phyloP scores from a whole-genome alignment of 1,284 basidiomycete species.

The Cutaneotrichosporon cutaneum region DNA sequence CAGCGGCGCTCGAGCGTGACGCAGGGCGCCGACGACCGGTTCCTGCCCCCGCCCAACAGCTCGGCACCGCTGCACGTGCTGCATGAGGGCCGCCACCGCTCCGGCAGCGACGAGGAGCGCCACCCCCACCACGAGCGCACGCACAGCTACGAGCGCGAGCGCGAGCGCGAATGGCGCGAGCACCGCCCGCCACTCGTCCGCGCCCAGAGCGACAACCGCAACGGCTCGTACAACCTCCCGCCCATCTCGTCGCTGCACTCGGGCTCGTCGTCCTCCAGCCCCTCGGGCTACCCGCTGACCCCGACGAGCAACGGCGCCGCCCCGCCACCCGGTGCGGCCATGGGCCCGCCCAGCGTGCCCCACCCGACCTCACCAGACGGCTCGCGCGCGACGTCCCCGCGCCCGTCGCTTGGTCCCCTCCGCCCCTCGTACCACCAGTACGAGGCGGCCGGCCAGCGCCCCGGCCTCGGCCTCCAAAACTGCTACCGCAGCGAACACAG shows the following conservation, averaged over 20 bases:
- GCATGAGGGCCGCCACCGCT: slow-evolving; percentile 17
- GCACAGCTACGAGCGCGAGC: slow-evolving; percentile 9
- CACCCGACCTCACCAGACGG: slow-evolving; percentile 14
- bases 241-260: slow-evolving; percentile 16
- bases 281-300: slow-evolving; percentile 15
- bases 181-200: slow-evolving; percentile 18
- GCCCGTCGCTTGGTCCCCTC: slow-evolving; percentile 15
- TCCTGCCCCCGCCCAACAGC: slow-evolving; percentile 25
- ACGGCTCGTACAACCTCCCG: slow-evolving; percentile 17
- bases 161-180: slow-evolving; percentile 23
- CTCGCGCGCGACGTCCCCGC: slow-evolving; percentile 16
- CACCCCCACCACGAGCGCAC: neutral
- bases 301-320: slow-evolving; percentile 13
- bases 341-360: slow-evolving; percentile 19
- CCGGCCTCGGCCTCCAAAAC: slow-evolving; percentile 3
- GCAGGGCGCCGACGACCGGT: slow-evolving; percentile 6
- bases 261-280: slow-evolving; percentile 9
- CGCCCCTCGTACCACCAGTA: slow-evolving; percentile 24
- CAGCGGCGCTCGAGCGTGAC: slow-evolving; percentile 3
- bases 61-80: slow-evolving; percentile 21
- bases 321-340: slow-evolving; percentile 10
- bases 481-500: slow-evolving; percentile 12
- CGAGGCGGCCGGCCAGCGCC: neutral
- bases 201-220: slow-evolving; percentile 19
- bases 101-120: slow-evolving; percentile 8